phyloP scores from a whole-genome alignment of 2,329 filamentous ascomycete genomes.

The Pestalotiopsis sp. region DNA sequence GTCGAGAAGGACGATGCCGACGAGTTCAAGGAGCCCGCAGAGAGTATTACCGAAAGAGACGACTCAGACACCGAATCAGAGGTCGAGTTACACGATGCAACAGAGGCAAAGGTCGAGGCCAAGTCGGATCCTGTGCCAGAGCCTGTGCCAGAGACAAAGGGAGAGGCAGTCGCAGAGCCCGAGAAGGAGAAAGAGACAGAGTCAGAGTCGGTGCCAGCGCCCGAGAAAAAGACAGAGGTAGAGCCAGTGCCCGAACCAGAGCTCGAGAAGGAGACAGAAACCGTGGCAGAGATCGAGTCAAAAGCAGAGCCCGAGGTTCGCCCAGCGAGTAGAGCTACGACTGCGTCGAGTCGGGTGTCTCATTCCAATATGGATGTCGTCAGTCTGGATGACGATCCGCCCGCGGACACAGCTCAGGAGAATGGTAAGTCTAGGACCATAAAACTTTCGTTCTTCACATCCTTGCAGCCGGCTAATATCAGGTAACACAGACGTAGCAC shows the following conservation, averaged over 20 bases:
- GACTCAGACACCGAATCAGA: background rate
- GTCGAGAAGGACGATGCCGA: background rate
- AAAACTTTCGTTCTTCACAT: background rate
- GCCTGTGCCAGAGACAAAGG: background rate
- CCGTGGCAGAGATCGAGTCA: conserved; percentile 23
- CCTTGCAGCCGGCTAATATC: background rate
- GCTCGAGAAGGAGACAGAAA: conserved; percentile 28
- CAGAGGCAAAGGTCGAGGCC: background rate
- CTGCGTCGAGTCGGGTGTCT: conserved; percentile 47
- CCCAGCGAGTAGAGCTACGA: background rate
- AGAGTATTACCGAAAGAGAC: conserved; percentile 20
- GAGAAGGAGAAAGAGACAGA: background rate
- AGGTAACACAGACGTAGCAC: conserved; percentile 27
- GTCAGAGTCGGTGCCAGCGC: background rate
- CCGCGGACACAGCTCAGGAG: conserved; percentile 29
- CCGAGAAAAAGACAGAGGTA: background rate
- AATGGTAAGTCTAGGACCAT: conserved; percentile 31
- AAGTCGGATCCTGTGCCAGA: background rate
- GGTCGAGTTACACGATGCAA: background rate
- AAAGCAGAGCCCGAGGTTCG: conserved; percentile 18
- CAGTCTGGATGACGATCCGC: conserved; percentile 64
- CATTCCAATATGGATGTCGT: conserved; percentile 63
- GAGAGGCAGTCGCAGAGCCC: background rate
- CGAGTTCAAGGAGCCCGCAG: conserved; percentile 22
- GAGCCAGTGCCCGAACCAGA: background rate